These are phyloP conservation scores for Styphnolobium japonicum DNA, from an alignment of 306 rosid species.

Conservation along the genomic window DNA sequence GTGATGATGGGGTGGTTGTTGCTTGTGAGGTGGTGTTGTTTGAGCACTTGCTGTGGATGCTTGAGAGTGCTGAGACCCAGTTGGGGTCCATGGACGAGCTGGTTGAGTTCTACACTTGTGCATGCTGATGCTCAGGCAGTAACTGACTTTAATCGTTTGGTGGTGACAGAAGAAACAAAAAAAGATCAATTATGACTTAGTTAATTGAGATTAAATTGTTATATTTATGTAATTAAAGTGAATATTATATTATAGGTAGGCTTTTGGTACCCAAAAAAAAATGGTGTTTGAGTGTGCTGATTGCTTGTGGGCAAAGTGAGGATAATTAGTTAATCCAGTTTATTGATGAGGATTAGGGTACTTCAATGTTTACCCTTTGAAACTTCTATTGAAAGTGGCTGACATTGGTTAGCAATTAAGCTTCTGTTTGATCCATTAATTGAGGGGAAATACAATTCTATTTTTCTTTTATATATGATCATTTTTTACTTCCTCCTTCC, in stretches of 20 bases:
- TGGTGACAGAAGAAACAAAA: background rate
- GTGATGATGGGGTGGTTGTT: conserved; percentile 42
- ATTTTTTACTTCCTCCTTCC: background rate
- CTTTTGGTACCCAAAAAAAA: background rate
- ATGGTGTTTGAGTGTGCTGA: background rate
- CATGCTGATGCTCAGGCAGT: conserved; percentile 32
- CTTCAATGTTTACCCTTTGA: background rate
- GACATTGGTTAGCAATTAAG: background rate
- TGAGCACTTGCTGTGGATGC: conserved; percentile 94
- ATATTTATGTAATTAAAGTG: background rate
- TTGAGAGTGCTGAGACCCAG: conserved; percentile 61
- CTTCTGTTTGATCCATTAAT: background rate
- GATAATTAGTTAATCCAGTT: conserved; percentile 10
- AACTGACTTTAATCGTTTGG: background rate
- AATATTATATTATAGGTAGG: conserved; percentile 3
- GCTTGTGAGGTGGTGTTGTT: conserved; percentile 88
- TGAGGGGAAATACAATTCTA: background rate
- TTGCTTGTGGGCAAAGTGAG: conserved; percentile 28
- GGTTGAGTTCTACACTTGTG: conserved; percentile 74
- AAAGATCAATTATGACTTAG: background rate
- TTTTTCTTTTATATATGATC: background rate
- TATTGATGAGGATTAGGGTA: background rate
- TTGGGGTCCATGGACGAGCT: conserved; percentile 83
- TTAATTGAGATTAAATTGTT: conserved; percentile 18
- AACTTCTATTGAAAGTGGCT: background rate